Percentiles rank a stretch among this genome's conserved stretches.
Conservation (phyloP, 768 basidiomycete species). For the Phlegmacium glaucopus region DNA sequence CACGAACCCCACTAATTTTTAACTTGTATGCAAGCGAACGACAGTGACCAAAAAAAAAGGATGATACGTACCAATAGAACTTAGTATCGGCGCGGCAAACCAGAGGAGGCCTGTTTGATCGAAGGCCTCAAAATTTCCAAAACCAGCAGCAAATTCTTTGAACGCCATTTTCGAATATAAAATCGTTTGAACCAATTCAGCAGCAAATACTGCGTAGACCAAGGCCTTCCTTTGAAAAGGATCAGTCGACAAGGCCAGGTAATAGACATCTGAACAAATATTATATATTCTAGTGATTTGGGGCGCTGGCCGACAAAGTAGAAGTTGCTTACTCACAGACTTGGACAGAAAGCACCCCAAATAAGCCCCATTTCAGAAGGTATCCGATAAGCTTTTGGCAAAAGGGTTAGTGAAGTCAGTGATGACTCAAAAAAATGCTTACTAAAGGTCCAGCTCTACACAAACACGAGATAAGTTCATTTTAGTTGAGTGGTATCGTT, state of each 20-base stretch:
- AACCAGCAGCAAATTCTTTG: constrained; percentile 5
- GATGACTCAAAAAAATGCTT: too few species aligned
- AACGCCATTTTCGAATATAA: constrained; percentile 2
- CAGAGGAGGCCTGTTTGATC: constrained; percentile 5
- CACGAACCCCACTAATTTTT: neutral
- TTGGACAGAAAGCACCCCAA: constrained; percentile 11
- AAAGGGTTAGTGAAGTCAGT: too few species aligned
- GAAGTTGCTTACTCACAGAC: constrained; percentile 10
- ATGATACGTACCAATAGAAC: constrained; percentile 3
- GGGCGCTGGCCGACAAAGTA: neutral
- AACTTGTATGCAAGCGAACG: neutral
- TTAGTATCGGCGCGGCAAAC: constrained; percentile 4
- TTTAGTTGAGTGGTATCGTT: too few species aligned
- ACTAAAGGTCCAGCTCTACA: too few species aligned
- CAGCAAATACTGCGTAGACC: constrained; percentile 9
- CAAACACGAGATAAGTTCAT: too few species aligned
- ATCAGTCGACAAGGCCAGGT: constrained; percentile 9
- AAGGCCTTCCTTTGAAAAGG: constrained; percentile 1
- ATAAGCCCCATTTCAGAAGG: constrained; percentile 6
- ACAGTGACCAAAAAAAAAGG: neutral
- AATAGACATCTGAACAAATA: constrained; percentile 13
- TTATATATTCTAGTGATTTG: too few species aligned
- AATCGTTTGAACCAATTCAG: constrained; percentile 8
- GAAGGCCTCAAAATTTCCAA: constrained; percentile 2
- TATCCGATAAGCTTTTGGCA: too few species aligned